Evolutionary conservation across 83 land plant genomes (phyloP), one percentile per base, ranked within the genome.

Genomic region (Picea abies): DNA sequence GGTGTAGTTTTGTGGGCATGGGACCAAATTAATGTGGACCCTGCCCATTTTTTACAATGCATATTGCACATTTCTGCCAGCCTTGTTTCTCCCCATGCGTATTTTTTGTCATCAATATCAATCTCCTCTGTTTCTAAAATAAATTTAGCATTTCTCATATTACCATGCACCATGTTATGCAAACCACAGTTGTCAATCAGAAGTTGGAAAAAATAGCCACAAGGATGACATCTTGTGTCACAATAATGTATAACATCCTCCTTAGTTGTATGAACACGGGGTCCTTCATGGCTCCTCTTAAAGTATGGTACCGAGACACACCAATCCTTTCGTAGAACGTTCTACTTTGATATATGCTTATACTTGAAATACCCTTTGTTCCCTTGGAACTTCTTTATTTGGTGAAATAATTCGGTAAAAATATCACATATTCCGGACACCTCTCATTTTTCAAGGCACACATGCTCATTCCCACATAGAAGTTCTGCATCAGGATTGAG

Each of bases 381-480:
- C 14, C 88, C 88, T 52, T 73, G 79, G 58, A 80, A 87, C 9
- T 25, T 32, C 1, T 32, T 47, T 47, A 10, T 47, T 47, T 47
- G 52, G 52, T 10, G 52, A 47, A 47, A 8, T 47, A 47, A 47
- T 47, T 47, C 11, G 52, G n/a, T 47, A 64, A 64, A 19, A 64
- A 64, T 64, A 6, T 64, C 67, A 64, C 67, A 64, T 19, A 64
- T 64, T 19, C 67, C 67, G 15, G 67, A 16, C 23, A 20, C 39
- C 68, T 87, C 81, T 63, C 89, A 87, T 65, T 76, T 47, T 47
- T 79, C 41, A 16, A 26, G 4, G 41, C 89, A 87, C 5, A 41
- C 81, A 77, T 87, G 89, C 22, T 84, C 83, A 20, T 56, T 73
- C 8, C 80, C 87, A 81, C 89, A 87, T 11, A 79, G 83, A 64